A percentile compares a stretch with the other conserved stretches of the same genome.
Conservation (phyloP, 192 early-diverging fungal species). For the Backusella westeae region DNA sequence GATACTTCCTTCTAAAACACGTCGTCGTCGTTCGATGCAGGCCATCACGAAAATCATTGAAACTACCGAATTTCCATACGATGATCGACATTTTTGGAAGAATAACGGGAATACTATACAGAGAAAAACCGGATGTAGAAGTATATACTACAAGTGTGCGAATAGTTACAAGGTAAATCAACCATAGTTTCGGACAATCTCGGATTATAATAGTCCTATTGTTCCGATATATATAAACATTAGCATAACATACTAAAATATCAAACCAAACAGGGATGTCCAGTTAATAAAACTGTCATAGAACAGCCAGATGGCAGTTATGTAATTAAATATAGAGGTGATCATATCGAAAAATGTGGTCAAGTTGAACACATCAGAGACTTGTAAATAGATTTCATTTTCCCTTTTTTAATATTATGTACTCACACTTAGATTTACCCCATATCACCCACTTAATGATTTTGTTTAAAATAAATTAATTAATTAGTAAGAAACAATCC, state of each 20-base stretch:
- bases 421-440: background rate
- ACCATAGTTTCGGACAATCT: background rate
- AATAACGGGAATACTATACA: slow-evolving; percentile 62
- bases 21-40: slow-evolving; percentile 54
- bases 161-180: slow-evolving; percentile 50
- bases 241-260: background rate
- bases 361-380: slow-evolving; percentile 44
- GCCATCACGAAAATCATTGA: slow-evolving; percentile 59
- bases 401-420: background rate
- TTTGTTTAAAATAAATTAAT: background rate
- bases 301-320: slow-evolving; percentile 50
- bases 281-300: slow-evolving; percentile 58
- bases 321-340: slow-evolving; percentile 54
- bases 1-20: background rate
- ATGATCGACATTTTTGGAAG: slow-evolving; percentile 54
- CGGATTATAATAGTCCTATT: background rate
- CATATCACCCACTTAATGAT: background rate
- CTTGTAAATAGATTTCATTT: slow-evolving; percentile 14
- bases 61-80: slow-evolving; percentile 44
- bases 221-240: slow-evolving; percentile 2
- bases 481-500: background rate
- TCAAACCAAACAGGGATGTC: slow-evolving; percentile 24
- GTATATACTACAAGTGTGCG: slow-evolving; percentile 60
- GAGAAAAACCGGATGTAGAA: slow-evolving; percentile 55
- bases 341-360: slow-evolving; percentile 52